These are phyloP conservation scores for Ophiostoma ips DNA, from an alignment of 2,329 filamentous ascomycete species.

Conservation along the genomic window DNA sequence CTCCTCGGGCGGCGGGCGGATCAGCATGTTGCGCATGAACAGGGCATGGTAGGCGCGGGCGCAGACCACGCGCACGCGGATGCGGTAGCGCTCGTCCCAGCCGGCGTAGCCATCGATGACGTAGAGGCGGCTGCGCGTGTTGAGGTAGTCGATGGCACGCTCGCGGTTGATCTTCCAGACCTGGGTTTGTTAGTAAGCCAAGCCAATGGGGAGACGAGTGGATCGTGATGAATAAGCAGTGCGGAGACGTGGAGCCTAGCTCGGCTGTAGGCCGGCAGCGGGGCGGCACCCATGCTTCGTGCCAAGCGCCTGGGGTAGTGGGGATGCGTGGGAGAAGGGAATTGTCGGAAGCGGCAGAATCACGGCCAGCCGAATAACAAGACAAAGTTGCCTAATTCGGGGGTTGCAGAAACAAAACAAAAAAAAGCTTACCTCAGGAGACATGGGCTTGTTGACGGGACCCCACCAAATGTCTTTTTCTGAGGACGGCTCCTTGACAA, in stretches of 20 bases:
- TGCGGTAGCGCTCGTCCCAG: conserved; percentile 97
- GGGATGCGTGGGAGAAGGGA: background rate
- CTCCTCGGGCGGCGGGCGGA: conserved; percentile 80
- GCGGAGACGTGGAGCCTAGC: conserved; percentile 5
- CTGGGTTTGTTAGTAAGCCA: conserved; percentile 31
- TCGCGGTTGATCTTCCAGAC: conserved; percentile 99
- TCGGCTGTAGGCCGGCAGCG: conserved; percentile 11
- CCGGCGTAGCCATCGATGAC: conserved; percentile 94
- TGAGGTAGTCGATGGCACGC: conserved; percentile 96
- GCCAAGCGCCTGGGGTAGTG: conserved; percentile 8
- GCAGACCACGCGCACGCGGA: conserved; percentile 94
- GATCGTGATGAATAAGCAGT: background rate
- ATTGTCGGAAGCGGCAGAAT: conserved; percentile 10
- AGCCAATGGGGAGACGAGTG: no score
- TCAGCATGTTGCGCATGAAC: conserved; percentile 99
- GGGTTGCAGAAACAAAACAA: background rate
- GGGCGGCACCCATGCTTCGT: background rate
- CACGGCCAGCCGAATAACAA: background rate
- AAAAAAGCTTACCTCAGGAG: conserved; percentile 63
- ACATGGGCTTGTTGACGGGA: conserved; percentile 98
- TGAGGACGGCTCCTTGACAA: conserved; percentile 82
- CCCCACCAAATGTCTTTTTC: conserved; percentile 97
- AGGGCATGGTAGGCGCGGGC: conserved; percentile 98
- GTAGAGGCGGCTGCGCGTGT: conserved; percentile 97
- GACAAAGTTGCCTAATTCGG: background rate